These are phyloP conservation scores for Thoreauomyces humboldtii DNA, from an alignment of 192 early-diverging fungal genomes.

Conservation along the genomic window DNA sequence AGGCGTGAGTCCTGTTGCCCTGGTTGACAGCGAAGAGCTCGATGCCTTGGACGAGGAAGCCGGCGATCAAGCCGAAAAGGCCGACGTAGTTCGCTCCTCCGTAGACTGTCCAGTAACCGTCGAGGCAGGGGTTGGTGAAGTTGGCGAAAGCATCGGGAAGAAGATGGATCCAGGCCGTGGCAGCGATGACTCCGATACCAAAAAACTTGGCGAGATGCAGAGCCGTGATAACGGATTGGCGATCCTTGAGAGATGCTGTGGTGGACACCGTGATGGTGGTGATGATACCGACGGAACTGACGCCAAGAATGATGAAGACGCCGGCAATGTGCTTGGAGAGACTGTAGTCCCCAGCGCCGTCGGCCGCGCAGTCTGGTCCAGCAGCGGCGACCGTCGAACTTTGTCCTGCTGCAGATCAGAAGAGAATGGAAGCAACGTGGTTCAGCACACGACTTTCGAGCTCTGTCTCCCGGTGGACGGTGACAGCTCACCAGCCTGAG, in stretches of 20 bases:
- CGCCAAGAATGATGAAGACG: slow-evolving; percentile 1
- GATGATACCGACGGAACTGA: neutral
- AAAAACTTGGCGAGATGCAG: slow-evolving; percentile 40
- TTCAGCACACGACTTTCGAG: too few relatives aligned
- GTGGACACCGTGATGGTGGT: neutral
- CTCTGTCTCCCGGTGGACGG: too few relatives aligned
- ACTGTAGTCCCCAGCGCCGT: too few relatives aligned
- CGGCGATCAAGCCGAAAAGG: slow-evolving; percentile 26
- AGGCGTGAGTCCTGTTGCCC: neutral
- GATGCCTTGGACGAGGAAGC: slow-evolving; percentile 31
- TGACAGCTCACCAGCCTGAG: too few relatives aligned
- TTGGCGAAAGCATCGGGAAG: slow-evolving; percentile 25
- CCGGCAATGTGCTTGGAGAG: neutral
- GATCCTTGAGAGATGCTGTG: neutral
- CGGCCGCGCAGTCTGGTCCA: too few relatives aligned
- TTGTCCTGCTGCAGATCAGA: too few relatives aligned
- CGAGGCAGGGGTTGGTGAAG: slow-evolving; percentile 35
- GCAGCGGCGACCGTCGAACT: too few relatives aligned
- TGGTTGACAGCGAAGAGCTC: neutral
- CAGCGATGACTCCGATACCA: slow-evolving; percentile 48
- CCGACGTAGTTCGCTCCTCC: slow-evolving; percentile 11
- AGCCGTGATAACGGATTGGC: neutral
- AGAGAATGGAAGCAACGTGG: too few relatives aligned
- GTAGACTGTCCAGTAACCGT: neutral
- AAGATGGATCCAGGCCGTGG: slow-evolving; percentile 49